A percentile compares a stretch with the other conserved stretches of the same genome.
Evolutionary conservation across 257 asterid species (phyloP).

Genomic region (Solanum chaucha): DNA sequence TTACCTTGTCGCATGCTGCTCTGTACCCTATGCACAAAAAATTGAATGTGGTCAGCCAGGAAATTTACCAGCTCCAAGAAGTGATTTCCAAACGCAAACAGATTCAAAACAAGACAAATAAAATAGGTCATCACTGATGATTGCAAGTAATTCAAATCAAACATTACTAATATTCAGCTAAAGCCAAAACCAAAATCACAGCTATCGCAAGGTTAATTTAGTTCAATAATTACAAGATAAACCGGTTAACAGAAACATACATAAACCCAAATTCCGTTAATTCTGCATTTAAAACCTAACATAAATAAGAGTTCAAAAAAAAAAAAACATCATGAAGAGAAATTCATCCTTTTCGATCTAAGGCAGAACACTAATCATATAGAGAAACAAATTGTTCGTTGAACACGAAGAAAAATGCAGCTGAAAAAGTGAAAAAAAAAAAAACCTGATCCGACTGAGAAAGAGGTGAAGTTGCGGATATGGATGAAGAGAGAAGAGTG

Average conservation of each 20-base stretch:
- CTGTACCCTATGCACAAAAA: constrained; percentile 33
- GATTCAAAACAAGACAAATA: background rate
- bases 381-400: background rate
- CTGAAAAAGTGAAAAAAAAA: background rate
- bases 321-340: background rate
- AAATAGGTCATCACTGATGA: background rate
- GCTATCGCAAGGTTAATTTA: background rate
- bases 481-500: background rate
- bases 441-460: background rate
- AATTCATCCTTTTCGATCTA: background rate
- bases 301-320: background rate
- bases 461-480: constrained; percentile 1
- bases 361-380: background rate
- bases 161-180: background rate
- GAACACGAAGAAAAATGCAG: background rate
- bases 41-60: background rate
- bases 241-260: background rate
- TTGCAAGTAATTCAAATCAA: background rate
- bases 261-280: background rate
- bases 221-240: background rate
- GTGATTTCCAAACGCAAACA: background rate
- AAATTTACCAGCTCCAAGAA: background rate
- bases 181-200: background rate
- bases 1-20: constrained; percentile 37
- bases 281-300: background rate